These are phyloP conservation scores for Haematococcus lacustris DNA, from an alignment of 139 green algal species.

Conservation along the genomic window DNA sequence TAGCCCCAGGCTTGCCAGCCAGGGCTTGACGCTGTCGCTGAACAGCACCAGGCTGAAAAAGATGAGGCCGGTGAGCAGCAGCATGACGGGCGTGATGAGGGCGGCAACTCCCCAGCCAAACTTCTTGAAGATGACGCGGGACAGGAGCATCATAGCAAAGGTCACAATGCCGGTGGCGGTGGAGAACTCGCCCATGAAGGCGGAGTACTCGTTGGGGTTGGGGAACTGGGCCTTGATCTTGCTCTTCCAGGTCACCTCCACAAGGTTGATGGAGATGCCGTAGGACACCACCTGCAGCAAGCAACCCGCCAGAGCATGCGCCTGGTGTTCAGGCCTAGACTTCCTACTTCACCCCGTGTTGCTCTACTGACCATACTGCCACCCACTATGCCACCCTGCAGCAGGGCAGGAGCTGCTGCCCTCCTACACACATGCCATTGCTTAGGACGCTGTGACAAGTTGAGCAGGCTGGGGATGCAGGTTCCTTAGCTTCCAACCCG, in stretches of 20 bases:
- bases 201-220: conserved; percentile 81
- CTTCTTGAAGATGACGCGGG: conserved; percentile 89
- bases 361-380: too few relatives aligned
- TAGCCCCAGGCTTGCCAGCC: conserved; percentile 74
- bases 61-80: conserved; percentile 87
- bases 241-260: conserved; percentile 99
- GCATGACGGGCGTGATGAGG: conserved; percentile 92
- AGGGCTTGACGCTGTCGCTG: conserved; percentile 60
- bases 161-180: conserved; percentile 80
- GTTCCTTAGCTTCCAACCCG: too few relatives aligned
- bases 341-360: too few relatives aligned
- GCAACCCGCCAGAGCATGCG: too few relatives aligned
- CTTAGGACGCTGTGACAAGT: too few relatives aligned
- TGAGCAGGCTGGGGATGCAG: too few relatives aligned
- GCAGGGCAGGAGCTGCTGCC: too few relatives aligned
- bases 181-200: conserved; percentile 71
- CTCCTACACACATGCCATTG: too few relatives aligned
- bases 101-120: conserved; percentile 95
- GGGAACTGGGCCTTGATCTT: conserved; percentile 99
- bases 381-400: too few relatives aligned
- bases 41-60: conserved; percentile 97
- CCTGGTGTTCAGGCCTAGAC: too few relatives aligned
- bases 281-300: conserved; percentile 92
- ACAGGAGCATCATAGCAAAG: conserved; percentile 96
- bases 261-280: conserved; percentile 98